Base-by-base conservation (phyloP, 1,284 basidiomycete genomes). In the Termitomyces sp. region DNA sequence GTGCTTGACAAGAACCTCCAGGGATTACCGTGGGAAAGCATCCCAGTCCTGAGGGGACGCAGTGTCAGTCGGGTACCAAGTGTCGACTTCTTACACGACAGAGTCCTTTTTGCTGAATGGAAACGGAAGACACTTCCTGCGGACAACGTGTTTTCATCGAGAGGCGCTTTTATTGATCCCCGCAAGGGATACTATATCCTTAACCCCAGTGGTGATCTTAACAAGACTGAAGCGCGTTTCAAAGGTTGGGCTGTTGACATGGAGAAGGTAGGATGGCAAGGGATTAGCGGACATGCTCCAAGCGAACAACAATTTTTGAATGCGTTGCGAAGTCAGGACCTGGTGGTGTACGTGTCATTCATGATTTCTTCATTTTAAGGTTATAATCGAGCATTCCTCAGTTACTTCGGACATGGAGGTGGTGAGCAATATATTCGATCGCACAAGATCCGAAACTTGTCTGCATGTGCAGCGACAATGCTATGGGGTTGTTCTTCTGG, bases 401-500 rank as follows among this genome's bases (percentile, higher is more conserved):
- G 93, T 21, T 99, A 98, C 73, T 98, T 98, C 66, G 96, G 96
- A 8, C 96, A 99, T 66, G 93, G 94, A 1, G 95, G 96, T 9
- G 96, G 84, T 1, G 95, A 98, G 68, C 94, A 98, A 66, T 99
- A 96, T 65, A 81, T 94, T 10, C 86, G 92, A 4, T 90, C 92
- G 1, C 86, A 90, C 67, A 90, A 90, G 62, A 82, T 98, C 52
- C 81, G 92, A 17, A 81, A 88, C 58, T 77, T 99, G 21, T 78
- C 81, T 3, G 78, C 79, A 17, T 99, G 96, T 67, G 94, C 96
- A 1, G 88, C 88, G 9, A 88, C 92, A 0, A 97, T 99, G 94
- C 82, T 99, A 7, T 99, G 95, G 96, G 96, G 97, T 0, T 99
- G 96, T 75, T 99, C 96, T 0, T 97, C 94, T 0, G 97, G 95